These are phyloP conservation scores for Forsythia suspensa DNA, from an alignment of 257 asterid genomes.

Conservation along the genomic window DNA sequence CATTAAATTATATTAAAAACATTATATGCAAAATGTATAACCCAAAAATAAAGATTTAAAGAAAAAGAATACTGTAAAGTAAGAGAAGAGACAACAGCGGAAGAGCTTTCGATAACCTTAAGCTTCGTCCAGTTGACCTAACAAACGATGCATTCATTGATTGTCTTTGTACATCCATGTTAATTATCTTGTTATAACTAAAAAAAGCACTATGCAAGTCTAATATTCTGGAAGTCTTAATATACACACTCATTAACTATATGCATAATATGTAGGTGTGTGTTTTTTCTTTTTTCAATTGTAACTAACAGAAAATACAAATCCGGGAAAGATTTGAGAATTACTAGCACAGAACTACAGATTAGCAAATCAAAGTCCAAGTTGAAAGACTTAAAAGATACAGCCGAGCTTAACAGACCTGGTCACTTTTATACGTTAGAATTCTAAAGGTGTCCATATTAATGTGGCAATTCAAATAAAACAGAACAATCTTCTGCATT, in stretches of 20 bases:
- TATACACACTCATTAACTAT: not conserved
- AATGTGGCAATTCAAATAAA: constrained; percentile 3
- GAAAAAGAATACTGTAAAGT: constrained; percentile 8
- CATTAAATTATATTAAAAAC: constrained; percentile 12
- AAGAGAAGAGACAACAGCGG: not conserved
- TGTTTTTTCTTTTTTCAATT: not conserved
- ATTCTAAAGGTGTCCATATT: not conserved
- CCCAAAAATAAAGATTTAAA: not conserved
- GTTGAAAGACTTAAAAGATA: not conserved
- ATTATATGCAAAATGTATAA: constrained; percentile 10
- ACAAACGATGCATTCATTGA: not conserved
- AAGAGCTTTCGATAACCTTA: constrained; percentile 1
- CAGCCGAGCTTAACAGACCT: not conserved
- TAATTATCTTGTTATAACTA: not conserved
- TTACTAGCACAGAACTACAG: not conserved
- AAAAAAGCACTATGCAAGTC: not conserved
- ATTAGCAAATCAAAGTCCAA: not conserved
- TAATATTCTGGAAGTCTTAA: not conserved
- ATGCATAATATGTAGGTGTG: not conserved
- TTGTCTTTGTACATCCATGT: not conserved
- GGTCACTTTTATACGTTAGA: not conserved
- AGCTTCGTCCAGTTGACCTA: not conserved
- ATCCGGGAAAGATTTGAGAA: not conserved
- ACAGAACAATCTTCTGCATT: not conserved
- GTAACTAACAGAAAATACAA: not conserved